Percentiles rank a stretch among this genome's conserved stretches.
phyloP scores from a whole-genome alignment of 2,329 filamentous ascomycete genomes.

The Xylaria sp. region DNA sequence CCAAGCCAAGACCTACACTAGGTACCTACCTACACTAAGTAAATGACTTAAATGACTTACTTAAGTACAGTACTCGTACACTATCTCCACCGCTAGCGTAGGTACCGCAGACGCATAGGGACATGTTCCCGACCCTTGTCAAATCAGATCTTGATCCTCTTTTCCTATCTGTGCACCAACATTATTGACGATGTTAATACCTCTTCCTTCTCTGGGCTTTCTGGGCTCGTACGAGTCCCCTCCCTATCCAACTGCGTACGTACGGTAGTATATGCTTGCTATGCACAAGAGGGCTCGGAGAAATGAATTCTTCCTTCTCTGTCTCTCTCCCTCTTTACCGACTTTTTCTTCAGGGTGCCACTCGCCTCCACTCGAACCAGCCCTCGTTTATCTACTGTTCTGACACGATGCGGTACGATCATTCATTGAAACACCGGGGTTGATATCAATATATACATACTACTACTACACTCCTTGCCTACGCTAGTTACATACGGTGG shows the following conservation, averaged over 20 bases:
- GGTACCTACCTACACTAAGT: not conserved
- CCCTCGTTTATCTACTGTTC: slow-evolving; percentile 6
- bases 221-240: slow-evolving; percentile 27
- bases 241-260: not conserved
- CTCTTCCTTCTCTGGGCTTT: slow-evolving; percentile 11
- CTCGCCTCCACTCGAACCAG: not conserved
- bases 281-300: not conserved
- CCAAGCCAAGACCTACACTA: not conserved
- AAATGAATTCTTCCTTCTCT: not conserved
- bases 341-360: not conserved
- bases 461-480: not conserved
- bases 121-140: slow-evolving; percentile 15
- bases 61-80: too few species aligned
- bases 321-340: not conserved
- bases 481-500: not conserved
- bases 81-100: slow-evolving; percentile 4
- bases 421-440: not conserved
- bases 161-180: not conserved
- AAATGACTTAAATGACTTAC: too few species aligned
- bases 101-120: slow-evolving; percentile 17
- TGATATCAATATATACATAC: too few species aligned
- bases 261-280: not conserved
- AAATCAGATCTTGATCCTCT: slow-evolving; percentile 18
- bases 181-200: not conserved
- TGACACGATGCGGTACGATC: slow-evolving; percentile 9